Base-by-base conservation (phyloP, 129 eudicot species). In the Smallanthus sonchifolius region DNA sequence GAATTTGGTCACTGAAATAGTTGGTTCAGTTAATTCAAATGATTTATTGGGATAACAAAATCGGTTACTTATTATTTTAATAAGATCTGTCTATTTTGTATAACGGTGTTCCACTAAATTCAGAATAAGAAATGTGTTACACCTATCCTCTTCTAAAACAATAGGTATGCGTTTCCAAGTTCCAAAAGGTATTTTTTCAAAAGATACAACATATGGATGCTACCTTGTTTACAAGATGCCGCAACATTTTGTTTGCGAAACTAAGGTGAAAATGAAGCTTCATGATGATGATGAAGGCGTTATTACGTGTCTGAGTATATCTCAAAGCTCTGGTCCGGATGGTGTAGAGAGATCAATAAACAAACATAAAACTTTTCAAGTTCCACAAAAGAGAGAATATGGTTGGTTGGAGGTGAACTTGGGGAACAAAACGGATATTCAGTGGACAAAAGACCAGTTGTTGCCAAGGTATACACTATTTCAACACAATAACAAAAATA, bases 361-460 rank as follows among this genome's bases (percentile, higher is more conserved):
- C 63, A 49, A 16, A 35, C 45, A 16, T 39, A 15, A 49, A 35
- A 35, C 38, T 15, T 24, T 24, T 0, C 30, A 24, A 24, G 1
- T 24, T 0, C 30, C 30, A 24, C 30, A 24, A 24, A 24, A 48
- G 60, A 69, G 73, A 47, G 47, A 69, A 5, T 44, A 47, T 3
- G 60, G 60, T 47, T 69, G 42, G 73, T 69, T 11, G 60, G 74
- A 69, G 74, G 74, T 48, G 7, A 69, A 4, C 7, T 30, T 69
- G 30, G 43, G 42, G 19, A 39, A 64, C 19, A 14, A 49, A 6
- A 2, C 20, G 15, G 7, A 49, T 14, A 49, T 49, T 49, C 56
- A 3, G 20, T 49, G 49, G 49, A 44, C 9, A 15, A 44, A 44
- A 24, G 49, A 49, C 15, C 56, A 49, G 13, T 2, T 49, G 13